phyloP scores from a whole-genome alignment of 139 green algal species.

The Pseudopediastrum boryanum region DNA sequence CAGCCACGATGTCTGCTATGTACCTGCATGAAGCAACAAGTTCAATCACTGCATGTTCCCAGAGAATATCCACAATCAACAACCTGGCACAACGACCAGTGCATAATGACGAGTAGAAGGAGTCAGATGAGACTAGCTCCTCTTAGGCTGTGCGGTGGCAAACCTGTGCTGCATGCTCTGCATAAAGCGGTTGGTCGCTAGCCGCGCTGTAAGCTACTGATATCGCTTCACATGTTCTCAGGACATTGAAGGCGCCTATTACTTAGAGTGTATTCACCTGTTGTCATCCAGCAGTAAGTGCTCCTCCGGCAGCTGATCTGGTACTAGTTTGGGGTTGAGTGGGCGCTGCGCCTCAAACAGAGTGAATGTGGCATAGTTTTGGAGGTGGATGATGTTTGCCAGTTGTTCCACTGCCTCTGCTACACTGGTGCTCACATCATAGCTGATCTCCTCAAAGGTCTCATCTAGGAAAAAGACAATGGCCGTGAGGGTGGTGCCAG shows the following conservation, averaged over 20 bases:
- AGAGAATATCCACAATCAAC: too few relatives aligned
- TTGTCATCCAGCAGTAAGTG: conserved; percentile 93
- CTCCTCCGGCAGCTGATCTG: conserved; percentile 68
- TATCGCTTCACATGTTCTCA: too few relatives aligned
- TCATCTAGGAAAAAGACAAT: conserved; percentile 97
- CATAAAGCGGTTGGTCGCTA: too few relatives aligned
- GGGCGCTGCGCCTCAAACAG: conserved; percentile 80
- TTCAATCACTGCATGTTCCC: too few relatives aligned
- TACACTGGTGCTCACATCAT: conserved; percentile 89
- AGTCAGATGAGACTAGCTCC: too few relatives aligned
- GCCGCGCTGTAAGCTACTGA: too few relatives aligned
- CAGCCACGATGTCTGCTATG: conserved; percentile 82
- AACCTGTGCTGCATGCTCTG: too few relatives aligned
- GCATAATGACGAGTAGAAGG: too few relatives aligned
- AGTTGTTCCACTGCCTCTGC: conserved; percentile 89
- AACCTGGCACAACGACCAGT: too few relatives aligned
- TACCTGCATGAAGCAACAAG: conserved; percentile 48
- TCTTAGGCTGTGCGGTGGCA: too few relatives aligned
- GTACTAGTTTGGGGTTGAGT: conserved; percentile 23
- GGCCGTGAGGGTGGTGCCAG: conserved; percentile 65
- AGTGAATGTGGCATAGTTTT: conserved; percentile 95
- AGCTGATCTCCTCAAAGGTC: conserved; percentile 94
- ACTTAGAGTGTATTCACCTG: too few relatives aligned
- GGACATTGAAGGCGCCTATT: too few relatives aligned
- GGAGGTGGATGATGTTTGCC: conserved; percentile 74